Base-by-base conservation (phyloP, 1,284 basidiomycete species). In the Ustilago loliicola region DNA sequence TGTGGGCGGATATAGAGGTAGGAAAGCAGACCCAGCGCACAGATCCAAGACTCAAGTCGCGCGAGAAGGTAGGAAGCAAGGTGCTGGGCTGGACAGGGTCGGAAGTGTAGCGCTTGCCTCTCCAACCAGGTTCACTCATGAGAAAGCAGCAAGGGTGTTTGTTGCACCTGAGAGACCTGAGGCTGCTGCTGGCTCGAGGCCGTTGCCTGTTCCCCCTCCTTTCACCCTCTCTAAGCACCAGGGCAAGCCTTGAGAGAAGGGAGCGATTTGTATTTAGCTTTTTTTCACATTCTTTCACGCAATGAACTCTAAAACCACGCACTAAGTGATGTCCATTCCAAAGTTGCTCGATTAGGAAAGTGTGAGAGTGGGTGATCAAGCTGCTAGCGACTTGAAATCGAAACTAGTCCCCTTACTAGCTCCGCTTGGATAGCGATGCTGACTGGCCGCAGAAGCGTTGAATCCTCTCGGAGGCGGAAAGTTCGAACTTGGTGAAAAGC, bases 381-480 rank as follows among this genome's bases (percentile, higher is more conserved):
- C 66, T 9, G 67, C 74, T 30, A 78, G 45, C n/a, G 51, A 53
- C 10, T 30, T 45, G n/a, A 70, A 74, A 32, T 80, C 67, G n/a
- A 80, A 80, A 2, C 23, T 61, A 1, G 63, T 38, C 32, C 78
- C 78, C 25, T 80, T 80, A 17, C 52, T 53, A 0, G 67, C 59
- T 0, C 78, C 78, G 51, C 65, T 68, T 1, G 78, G 74, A 42
- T 80, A 80, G 5, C 70, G 50, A 34, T 74, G 74, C 50, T 73
- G 70, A 2, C 61, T 64, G 2, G 77, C 78, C 1, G 66, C 61
- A 15, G 67, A 67, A 2, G 66, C 60, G 42, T 77, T 77, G 47
- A 80, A 80, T 5, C 32, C 65, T 9, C 75, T 25, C 1, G 78
- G 78, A 25, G 78, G 74, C 4, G 78, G 78, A 17, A 80, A 80